These are phyloP conservation scores for Pseudoscleropodium purum DNA, from an alignment of 225 moss, liverwort and hornwort species.

Conservation along the genomic window DNA sequence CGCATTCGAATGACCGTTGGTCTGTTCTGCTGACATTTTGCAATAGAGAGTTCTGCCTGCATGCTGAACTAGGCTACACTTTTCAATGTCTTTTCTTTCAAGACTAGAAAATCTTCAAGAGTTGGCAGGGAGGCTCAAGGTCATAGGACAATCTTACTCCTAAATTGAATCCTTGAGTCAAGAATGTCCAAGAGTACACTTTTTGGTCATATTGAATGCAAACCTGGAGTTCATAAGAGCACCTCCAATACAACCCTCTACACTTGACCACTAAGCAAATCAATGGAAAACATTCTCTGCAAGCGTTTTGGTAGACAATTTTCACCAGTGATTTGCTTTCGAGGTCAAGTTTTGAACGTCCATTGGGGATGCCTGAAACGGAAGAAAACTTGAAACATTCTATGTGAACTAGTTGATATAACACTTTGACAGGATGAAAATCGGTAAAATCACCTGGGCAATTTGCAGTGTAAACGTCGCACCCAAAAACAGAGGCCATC, in stretches of 20 bases:
- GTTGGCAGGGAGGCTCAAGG: background rate
- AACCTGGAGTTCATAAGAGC: too few relatives aligned
- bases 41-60: background rate
- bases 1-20: background rate
- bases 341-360: background rate
- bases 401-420: background rate
- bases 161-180: background rate
- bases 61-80: background rate
- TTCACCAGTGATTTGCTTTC: background rate
- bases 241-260: background rate
- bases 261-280: background rate
- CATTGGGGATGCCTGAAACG: background rate
- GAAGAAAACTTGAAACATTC: background rate
- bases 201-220: background rate
- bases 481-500: slow-evolving; percentile 70
- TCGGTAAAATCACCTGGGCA: slow-evolving; percentile 49
- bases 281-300: background rate
- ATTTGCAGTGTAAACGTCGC: slow-evolving; percentile 56
- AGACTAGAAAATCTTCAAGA: background rate
- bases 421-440: background rate
- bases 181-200: background rate
- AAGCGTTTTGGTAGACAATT: background rate
- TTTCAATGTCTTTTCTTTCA: background rate
- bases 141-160: too few relatives aligned
- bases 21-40: background rate